These are phyloP conservation scores for Eucalyptus rudis DNA, from an alignment of 345 rosid species.

Conservation along the genomic window DNA sequence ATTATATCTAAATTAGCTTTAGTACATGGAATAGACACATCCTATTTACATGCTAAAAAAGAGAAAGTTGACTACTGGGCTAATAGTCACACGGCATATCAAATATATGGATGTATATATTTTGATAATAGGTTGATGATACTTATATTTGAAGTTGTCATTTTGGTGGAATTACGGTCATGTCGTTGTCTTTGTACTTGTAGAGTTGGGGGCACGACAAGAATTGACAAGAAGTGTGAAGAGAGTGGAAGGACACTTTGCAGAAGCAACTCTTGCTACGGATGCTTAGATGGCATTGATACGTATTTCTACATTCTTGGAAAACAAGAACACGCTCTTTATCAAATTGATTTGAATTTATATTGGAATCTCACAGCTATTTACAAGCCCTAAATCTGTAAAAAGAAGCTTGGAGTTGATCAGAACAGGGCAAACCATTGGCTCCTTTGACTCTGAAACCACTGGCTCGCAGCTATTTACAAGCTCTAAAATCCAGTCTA, in stretches of 20 bases:
- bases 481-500: neutral
- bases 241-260: neutral
- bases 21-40: neutral
- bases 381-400: neutral
- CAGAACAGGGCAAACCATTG: neutral
- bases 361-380: neutral
- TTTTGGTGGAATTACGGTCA: accelerated
- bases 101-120: neutral
- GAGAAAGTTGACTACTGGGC: neutral
- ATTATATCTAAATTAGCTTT: neutral
- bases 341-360: neutral
- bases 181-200: neutral
- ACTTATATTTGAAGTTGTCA: neutral
- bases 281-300: neutral
- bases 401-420: neutral
- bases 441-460: neutral
- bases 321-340: neutral
- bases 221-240: neutral
- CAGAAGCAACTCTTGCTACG: neutral
- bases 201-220: neutral
- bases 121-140: neutral
- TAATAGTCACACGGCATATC: neutral
- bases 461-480: too few species aligned
- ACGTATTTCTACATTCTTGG: neutral
- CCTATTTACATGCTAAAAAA: neutral